Evolutionary conservation across 768 basidiomycete species (phyloP).

Genomic region (Tylopilus felleus): DNA sequence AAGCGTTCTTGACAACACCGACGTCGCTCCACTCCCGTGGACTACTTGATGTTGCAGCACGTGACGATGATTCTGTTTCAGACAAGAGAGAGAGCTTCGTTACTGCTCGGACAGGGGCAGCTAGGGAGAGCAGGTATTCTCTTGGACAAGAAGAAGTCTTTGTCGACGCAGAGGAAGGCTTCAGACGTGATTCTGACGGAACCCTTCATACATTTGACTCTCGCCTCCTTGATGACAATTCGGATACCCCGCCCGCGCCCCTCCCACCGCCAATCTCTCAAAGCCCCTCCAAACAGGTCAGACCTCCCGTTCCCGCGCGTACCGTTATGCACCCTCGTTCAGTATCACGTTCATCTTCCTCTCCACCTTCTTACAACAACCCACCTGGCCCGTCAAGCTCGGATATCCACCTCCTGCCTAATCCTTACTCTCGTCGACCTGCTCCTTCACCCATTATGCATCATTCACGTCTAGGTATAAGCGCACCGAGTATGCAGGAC

Average conservation of each 20-base stretch:
- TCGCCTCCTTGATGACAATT: conserved; percentile 12
- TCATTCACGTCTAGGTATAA: conserved; percentile 12
- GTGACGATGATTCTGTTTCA: conserved; percentile 42
- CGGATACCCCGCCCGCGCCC: conserved; percentile 4
- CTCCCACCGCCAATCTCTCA: conserved; percentile 1
- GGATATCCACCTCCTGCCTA: conserved; percentile 14
- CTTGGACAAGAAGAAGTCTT: conserved; percentile 27
- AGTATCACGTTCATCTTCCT: conserved; percentile 16
- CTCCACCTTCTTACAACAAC: conserved; percentile 25
- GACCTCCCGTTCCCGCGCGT: conserved; percentile 23
- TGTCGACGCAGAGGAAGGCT: conserved; percentile 29
- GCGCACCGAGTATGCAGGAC: conserved; percentile 28
- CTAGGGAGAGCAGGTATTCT: conserved; percentile 32
- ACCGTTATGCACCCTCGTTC: conserved; percentile 13
- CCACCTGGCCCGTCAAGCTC: conserved; percentile 18
- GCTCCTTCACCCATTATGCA: conserved; percentile 3
- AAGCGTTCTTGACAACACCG: conserved; percentile 27
- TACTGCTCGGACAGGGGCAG: conserved; percentile 38
- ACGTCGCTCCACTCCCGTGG: conserved; percentile 24
- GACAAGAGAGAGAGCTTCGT: conserved; percentile 57
- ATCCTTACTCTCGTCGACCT: conserved; percentile 10
- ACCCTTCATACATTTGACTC: conserved; percentile 21
- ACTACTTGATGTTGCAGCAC: conserved; percentile 24
- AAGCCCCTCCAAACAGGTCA: conserved; percentile 2
- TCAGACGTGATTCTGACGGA: conserved; percentile 21